These are phyloP conservation scores for Fragaria ananassa DNA, from an alignment of 306 rosid genomes.

Conservation along the genomic window DNA sequence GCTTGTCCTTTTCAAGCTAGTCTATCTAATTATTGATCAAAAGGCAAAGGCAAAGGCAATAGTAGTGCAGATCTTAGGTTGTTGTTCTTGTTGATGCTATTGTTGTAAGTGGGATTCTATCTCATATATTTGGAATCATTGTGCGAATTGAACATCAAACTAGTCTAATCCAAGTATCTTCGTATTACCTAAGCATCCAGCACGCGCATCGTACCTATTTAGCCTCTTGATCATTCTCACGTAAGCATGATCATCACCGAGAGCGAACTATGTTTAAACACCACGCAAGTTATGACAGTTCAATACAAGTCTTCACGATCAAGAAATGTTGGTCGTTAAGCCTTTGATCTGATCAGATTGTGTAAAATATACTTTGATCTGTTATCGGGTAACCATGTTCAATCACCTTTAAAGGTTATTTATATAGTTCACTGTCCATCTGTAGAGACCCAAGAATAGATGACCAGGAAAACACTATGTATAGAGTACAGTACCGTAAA, in stretches of 20 bases:
- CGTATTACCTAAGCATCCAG: conserved; percentile 19
- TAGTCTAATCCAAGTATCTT: conserved; percentile 21
- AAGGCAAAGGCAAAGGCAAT: not conserved
- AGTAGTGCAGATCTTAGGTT: conserved; percentile 5
- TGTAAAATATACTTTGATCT: not conserved
- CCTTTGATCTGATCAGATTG: not conserved
- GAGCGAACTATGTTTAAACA: not conserved
- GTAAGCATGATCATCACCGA: conserved; percentile 37
- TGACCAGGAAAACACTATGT: not conserved
- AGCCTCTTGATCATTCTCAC: conserved; percentile 33
- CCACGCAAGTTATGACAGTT: not conserved
- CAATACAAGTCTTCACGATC: not conserved
- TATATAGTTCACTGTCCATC: not conserved
- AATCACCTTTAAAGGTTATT: no score
- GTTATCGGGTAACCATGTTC: not conserved
- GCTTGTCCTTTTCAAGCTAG: not conserved
- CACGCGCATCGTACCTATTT: conserved; percentile 44
- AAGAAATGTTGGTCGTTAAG: not conserved
- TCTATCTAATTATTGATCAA: not conserved
- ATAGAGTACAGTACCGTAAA: not conserved
- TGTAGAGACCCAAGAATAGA: not conserved
- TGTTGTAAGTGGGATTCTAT: conserved; percentile 44
- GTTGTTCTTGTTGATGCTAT: conserved; percentile 20
- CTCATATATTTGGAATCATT: conserved; percentile 49
- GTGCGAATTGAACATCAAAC: conserved; percentile 37